These are phyloP conservation scores for Coemansia sp. DNA, from an alignment of 192 early-diverging fungal species.

Conservation along the genomic window DNA sequence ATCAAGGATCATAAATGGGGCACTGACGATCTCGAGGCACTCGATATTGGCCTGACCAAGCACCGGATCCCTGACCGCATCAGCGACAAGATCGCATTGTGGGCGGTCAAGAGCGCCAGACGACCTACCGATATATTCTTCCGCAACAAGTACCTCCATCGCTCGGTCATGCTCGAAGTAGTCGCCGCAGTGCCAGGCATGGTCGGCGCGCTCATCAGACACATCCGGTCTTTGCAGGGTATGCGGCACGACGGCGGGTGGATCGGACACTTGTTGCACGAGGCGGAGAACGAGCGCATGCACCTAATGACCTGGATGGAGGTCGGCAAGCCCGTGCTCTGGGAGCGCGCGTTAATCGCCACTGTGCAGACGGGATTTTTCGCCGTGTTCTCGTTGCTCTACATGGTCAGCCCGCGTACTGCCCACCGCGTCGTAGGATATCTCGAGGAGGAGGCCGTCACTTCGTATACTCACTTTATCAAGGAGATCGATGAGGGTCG, in stretches of 20 bases:
- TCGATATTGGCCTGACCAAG: constrained; percentile 60
- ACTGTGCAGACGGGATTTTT: constrained; percentile 87
- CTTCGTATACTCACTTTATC: constrained; percentile 86
- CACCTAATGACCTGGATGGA: constrained; percentile 80
- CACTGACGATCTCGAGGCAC: constrained; percentile 59
- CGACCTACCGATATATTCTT: constrained; percentile 70
- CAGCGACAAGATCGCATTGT: constrained; percentile 65
- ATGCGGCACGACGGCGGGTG: constrained; percentile 86
- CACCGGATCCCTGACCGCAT: constrained; percentile 62
- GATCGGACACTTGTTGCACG: constrained; percentile 86
- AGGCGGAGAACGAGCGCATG: constrained; percentile 89
- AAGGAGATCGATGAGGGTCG: constrained; percentile 79
- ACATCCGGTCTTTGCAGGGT: constrained; percentile 72
- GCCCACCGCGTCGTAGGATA: constrained; percentile 91
- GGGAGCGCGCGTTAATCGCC: constrained; percentile 67
- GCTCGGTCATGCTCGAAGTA: constrained; percentile 77
- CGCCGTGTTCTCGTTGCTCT: constrained; percentile 86
- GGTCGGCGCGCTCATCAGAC: constrained; percentile 80
- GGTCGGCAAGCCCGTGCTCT: constrained; percentile 60
- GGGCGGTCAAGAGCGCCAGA: constrained; percentile 63
- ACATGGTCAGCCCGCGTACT: constrained; percentile 73
- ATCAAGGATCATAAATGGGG: constrained; percentile 57
- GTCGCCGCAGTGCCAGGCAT: constrained; percentile 84
- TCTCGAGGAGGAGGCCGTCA: constrained; percentile 90
- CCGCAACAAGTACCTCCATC: constrained; percentile 71